phyloP scores from a whole-genome alignment of 768 basidiomycete genomes.

The Tylopilus intermedius region DNA sequence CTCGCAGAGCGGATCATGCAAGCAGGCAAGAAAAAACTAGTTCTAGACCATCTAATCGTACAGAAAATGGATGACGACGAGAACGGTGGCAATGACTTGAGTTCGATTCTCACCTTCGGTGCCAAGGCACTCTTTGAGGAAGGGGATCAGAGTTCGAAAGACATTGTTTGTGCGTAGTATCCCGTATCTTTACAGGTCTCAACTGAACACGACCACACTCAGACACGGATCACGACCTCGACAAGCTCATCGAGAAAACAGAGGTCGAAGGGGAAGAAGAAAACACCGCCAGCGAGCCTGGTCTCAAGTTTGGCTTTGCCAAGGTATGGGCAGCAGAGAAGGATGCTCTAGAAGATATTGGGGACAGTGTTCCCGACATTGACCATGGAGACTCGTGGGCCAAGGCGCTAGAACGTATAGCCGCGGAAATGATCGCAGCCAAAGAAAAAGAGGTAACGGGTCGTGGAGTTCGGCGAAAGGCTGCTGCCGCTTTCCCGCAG shows the following conservation, averaged over 20 bases:
- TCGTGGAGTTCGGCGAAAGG: conserved; percentile 70
- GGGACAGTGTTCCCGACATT: conserved; percentile 41
- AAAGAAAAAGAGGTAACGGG: conserved; percentile 56
- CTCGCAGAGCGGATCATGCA: conserved; percentile 83
- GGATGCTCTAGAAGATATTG: conserved; percentile 62
- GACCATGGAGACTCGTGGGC: conserved; percentile 80
- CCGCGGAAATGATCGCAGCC: conserved; percentile 36
- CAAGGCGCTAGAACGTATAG: conserved; percentile 52
- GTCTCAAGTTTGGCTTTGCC: conserved; percentile 75
- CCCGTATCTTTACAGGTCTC: not conserved
- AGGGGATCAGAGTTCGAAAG: conserved; percentile 47
- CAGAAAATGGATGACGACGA: conserved; percentile 91
- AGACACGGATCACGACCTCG: conserved; percentile 81
- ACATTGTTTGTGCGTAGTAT: conserved; percentile 59
- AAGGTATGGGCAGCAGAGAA: conserved; percentile 88
- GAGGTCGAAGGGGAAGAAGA: conserved; percentile 64
- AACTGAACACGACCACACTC: not conserved
- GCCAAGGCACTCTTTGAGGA: conserved; percentile 81
- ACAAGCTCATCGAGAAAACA: conserved; percentile 81
- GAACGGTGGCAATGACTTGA: conserved; percentile 71
- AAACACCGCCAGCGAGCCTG: conserved; percentile 45
- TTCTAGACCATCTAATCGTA: conserved; percentile 91
- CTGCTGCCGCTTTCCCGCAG: conserved; percentile 47
- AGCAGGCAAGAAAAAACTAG: conserved; percentile 91
- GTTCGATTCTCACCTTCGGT: conserved; percentile 85